These are phyloP conservation scores for Immersiporthe knoxdaviesiana DNA, from an alignment of 2,329 filamentous ascomycete genomes.

Conservation along the genomic window DNA sequence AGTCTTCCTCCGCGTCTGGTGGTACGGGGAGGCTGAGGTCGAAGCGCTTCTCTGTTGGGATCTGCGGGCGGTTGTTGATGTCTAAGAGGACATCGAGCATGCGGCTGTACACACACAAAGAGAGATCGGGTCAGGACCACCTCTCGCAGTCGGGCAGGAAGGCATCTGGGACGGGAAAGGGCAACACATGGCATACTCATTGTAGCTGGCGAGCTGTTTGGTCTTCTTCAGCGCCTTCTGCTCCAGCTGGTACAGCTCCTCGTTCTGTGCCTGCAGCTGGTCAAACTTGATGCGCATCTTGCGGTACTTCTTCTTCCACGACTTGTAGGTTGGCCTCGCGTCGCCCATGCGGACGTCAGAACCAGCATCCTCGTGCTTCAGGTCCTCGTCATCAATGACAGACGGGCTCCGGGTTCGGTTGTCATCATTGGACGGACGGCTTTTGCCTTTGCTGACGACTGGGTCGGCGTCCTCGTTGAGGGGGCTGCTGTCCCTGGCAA, in stretches of 20 bases:
- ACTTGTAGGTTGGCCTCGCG: constrained; percentile 62
- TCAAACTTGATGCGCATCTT: constrained; percentile 86
- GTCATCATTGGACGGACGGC: constrained; percentile 30
- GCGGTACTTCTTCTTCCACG: constrained; percentile 91
- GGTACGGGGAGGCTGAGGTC: constrained; percentile 62
- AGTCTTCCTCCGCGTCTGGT: constrained; percentile 55
- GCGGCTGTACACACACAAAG: constrained; percentile 59
- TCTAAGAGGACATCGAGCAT: constrained; percentile 87
- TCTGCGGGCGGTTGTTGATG: constrained; percentile 81
- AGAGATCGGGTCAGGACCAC: constrained; percentile 31
- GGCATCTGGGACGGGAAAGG: background rate
- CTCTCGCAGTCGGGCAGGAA: constrained; percentile 18
- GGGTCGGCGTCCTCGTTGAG: constrained; percentile 17
- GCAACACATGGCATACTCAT: constrained; percentile 68
- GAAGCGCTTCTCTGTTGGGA: constrained; percentile 74
- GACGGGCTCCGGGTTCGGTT: constrained; percentile 31
- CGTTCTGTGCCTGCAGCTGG: constrained; percentile 76
- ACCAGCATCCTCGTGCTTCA: constrained; percentile 48
- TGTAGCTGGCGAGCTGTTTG: constrained; percentile 84
- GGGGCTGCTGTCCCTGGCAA: constrained; percentile 17
- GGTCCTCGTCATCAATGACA: constrained; percentile 34
- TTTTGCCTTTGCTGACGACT: constrained; percentile 3
- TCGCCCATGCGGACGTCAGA: constrained; percentile 43
- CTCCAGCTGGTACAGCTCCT: constrained; percentile 79
- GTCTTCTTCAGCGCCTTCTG: constrained; percentile 80